These are phyloP conservation scores for Russula brevipes DNA, from an alignment of 768 basidiomycete species.

Conservation along the genomic window DNA sequence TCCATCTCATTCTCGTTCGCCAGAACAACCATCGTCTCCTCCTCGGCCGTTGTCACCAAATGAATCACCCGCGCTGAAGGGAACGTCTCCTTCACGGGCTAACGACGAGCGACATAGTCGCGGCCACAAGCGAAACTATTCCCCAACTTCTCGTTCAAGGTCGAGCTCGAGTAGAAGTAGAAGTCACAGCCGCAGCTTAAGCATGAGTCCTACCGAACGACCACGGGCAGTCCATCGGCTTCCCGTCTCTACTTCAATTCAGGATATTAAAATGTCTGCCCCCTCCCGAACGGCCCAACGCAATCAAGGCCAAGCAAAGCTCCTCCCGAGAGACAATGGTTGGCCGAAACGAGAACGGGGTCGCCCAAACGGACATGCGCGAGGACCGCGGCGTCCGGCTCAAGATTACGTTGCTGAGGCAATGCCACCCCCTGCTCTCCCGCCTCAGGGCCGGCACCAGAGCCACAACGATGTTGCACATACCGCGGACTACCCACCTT, in stretches of 20 bases:
- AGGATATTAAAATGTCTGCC: constrained; percentile 27
- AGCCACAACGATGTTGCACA: neutral
- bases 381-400: constrained; percentile 5
- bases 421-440: constrained; percentile 25
- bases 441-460: constrained; percentile 5
- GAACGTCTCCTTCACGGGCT: constrained; percentile 9
- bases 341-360: constrained; percentile 26
- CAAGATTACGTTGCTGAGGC: constrained; percentile 10
- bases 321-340: constrained; percentile 24
- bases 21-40: constrained; percentile 21
- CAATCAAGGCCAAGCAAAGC: constrained; percentile 19
- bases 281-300: constrained; percentile 10
- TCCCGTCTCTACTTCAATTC: constrained; percentile 44
- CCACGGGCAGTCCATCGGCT: constrained; percentile 59
- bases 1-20: constrained; percentile 31
- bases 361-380: constrained; percentile 16
- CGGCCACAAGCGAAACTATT: constrained; percentile 39
- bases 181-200: constrained; percentile 39
- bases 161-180: constrained; percentile 55
- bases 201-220: constrained; percentile 45
- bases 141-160: constrained; percentile 51
- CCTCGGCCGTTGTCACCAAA: constrained; percentile 19
- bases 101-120: constrained; percentile 25
- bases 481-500: constrained; percentile 1
- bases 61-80: constrained; percentile 13